These are phyloP conservation scores for Gracilaria vermiculophylla DNA, from an alignment of 23 red algal genomes.

Conservation along the genomic window DNA sequence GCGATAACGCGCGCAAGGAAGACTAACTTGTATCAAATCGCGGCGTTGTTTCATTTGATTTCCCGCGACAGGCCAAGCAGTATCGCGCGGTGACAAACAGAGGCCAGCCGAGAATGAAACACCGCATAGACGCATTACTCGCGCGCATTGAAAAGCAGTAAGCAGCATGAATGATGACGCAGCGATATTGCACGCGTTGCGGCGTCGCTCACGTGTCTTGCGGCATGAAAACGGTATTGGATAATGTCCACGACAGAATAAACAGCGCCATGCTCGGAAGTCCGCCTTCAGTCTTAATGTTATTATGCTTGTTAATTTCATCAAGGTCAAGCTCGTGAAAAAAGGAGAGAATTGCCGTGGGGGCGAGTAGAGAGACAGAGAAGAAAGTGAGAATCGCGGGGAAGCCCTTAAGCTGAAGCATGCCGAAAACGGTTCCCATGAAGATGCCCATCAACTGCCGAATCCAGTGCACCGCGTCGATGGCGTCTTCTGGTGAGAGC, in stretches of 20 bases:
- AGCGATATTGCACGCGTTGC: background rate
- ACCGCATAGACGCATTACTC: constrained; percentile 40
- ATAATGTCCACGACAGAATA: constrained; percentile 60
- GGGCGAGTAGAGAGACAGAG: background rate
- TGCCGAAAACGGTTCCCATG: constrained; percentile 32
- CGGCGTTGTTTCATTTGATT: background rate
- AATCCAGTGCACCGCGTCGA: constrained; percentile 43
- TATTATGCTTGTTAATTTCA: constrained; percentile 31
- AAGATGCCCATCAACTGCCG: constrained; percentile 38
- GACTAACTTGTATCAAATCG: background rate
- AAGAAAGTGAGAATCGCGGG: constrained; percentile 33
- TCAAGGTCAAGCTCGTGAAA: constrained; percentile 52
- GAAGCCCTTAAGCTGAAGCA: constrained; percentile 40
- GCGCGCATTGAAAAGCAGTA: constrained; percentile 34
- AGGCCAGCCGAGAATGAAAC: constrained; percentile 61
- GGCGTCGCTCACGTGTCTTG: background rate
- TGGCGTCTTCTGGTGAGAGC: constrained; percentile 44
- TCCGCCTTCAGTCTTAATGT: constrained; percentile 46
- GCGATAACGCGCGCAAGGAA: background rate
- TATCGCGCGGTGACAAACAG: constrained; percentile 32
- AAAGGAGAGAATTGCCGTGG: constrained; percentile 21
- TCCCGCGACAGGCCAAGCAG: constrained; percentile 30
- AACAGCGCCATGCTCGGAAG: constrained; percentile 51
- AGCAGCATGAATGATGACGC: background rate
- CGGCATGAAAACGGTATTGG: constrained; percentile 52